Evolutionary conservation across 331 rosid species (phyloP).

Genomic region (Ulmus americana): DNA sequence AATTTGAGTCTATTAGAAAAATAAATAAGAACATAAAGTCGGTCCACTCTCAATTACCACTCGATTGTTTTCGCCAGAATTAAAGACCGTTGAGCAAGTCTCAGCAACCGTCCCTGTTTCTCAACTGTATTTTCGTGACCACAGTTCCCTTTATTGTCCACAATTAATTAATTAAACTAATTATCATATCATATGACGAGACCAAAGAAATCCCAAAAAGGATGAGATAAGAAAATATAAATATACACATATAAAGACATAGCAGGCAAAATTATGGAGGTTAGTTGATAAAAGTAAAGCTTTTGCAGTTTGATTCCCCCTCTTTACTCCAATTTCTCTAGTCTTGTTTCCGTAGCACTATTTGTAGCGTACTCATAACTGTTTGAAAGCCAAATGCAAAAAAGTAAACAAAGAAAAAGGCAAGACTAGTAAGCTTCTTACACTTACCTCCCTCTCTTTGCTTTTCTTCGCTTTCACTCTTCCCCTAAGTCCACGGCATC

Average conservation of each 20-base stretch:
- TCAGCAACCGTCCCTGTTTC: constrained; percentile 18
- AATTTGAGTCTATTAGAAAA: not conserved
- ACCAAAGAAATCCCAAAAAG: too few species aligned
- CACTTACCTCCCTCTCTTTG: constrained; percentile 8
- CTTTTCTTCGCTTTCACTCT: constrained; percentile 39
- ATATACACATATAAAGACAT: not conserved
- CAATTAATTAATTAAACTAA: too few species aligned
- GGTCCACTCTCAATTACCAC: constrained; percentile 10
- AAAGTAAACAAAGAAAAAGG: not conserved
- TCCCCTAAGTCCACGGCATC: constrained; percentile 32
- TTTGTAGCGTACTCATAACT: not conserved
- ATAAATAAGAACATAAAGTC: not conserved
- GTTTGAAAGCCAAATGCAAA: not conserved
- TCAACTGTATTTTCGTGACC: constrained; percentile 35
- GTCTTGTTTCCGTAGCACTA: too few species aligned
- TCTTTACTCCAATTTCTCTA: too few species aligned
- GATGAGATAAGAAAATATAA: too few species aligned
- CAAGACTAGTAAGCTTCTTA: not conserved
- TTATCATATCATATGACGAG: too few species aligned
- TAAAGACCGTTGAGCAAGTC: constrained; percentile 7
- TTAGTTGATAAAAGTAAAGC: too few species aligned
- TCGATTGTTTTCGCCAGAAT: constrained; percentile 2
- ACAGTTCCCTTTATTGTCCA: not conserved
- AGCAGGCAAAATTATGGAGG: not conserved
- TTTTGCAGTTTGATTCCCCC: too few species aligned